Conservation (phyloP, 768 basidiomycete genomes). For the Melanogaster broomeanus region DNA sequence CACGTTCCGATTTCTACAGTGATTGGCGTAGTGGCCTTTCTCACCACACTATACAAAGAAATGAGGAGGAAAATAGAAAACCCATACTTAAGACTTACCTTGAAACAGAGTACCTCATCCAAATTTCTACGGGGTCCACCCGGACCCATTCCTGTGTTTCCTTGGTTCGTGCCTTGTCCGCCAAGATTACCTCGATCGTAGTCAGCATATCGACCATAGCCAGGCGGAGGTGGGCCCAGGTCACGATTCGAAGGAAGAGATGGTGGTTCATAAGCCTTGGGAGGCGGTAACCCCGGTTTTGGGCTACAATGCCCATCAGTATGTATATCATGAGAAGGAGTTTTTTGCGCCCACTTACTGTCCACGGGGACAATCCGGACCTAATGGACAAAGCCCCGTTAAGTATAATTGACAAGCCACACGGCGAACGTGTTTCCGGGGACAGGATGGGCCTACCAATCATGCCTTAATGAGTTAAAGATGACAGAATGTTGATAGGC, state of each 20-base stretch:
- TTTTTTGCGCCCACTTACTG: slow-evolving; percentile 62
- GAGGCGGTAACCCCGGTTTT: slow-evolving; percentile 68
- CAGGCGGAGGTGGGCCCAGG: slow-evolving; percentile 89
- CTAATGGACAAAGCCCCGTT: slow-evolving; percentile 90
- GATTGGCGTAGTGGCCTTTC: slow-evolving; percentile 94
- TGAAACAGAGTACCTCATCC: slow-evolving; percentile 86
- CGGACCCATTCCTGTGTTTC: slow-evolving; percentile 31
- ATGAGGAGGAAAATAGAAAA: slow-evolving; percentile 5
- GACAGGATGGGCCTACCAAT: slow-evolving; percentile 75
- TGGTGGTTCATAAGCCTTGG: slow-evolving; percentile 77
- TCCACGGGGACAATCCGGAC: slow-evolving; percentile 83
- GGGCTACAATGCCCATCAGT: slow-evolving; percentile 51
- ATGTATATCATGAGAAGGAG: slow-evolving; percentile 5
- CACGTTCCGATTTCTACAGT: slow-evolving; percentile 87
- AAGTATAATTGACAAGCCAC: slow-evolving; percentile 90
- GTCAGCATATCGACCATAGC: slow-evolving; percentile 83
- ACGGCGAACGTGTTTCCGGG: slow-evolving; percentile 89
- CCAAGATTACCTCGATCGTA: slow-evolving; percentile 56
- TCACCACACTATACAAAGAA: slow-evolving; percentile 68
- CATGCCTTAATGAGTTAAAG: slow-evolving; percentile 4
- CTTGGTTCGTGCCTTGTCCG: slow-evolving; percentile 22
- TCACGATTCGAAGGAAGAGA: slow-evolving; percentile 74
- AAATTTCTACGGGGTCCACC: slow-evolving; percentile 64
- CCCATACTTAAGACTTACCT: slow-evolving; percentile 46
- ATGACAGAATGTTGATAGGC: slow-evolving; percentile 24